Evolutionary conservation across 345 rosid species (phyloP), one percentile per base, ranked within the genome.

Genomic region (Arabis hirsuta): DNA sequence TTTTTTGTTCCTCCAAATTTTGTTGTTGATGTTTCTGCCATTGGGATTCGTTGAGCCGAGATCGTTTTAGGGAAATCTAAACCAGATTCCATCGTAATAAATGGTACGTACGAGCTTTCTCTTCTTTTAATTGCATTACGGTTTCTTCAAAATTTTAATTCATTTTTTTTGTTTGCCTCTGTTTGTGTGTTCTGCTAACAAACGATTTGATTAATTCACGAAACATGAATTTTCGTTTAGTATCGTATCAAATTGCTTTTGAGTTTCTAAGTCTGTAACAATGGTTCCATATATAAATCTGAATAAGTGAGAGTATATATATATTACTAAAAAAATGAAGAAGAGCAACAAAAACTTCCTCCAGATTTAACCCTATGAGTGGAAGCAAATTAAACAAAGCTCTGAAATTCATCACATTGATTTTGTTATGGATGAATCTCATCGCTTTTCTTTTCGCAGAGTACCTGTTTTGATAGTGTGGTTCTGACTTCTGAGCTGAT

Each of bases 21-120:
- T 38, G 16, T 56, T n/a, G 73, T 58, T 66, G 52, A 55, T 57
- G 67, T 50, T 73, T 19, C 29, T 50, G 13, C 4, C 14, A 27
- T 60, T 24, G 72, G 54, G 29, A 22, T 29, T 65, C 32, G 60
- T 42, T 50, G 54, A 42, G 62, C 38, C 34, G 45, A 43, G 31
- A 63, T 63, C 26, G 19, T 27, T 62, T 13, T 27, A 29, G 42
- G 16, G 9, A 31, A 24, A 67, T 62, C 44, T 55, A 36, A 56
- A 32, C 20, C 61, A 63, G 50, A 39, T 56, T 69, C 6, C 31
- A 16, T 55, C 62, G 4, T 16, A 29, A 50, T 12, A 32, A 22
- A 76, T 76, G 80, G 80, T 76, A 76, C 38, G 80, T 76, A 76
- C 38, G 67, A 48, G 61, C 16, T 69, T 61, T 32, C 67, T 64